Percentiles rank a stretch among this genome's conserved stretches.
Conservation (phyloP, 2,329 filamentous ascomycete species). For the Rhynchosporium graminicola region DNA sequence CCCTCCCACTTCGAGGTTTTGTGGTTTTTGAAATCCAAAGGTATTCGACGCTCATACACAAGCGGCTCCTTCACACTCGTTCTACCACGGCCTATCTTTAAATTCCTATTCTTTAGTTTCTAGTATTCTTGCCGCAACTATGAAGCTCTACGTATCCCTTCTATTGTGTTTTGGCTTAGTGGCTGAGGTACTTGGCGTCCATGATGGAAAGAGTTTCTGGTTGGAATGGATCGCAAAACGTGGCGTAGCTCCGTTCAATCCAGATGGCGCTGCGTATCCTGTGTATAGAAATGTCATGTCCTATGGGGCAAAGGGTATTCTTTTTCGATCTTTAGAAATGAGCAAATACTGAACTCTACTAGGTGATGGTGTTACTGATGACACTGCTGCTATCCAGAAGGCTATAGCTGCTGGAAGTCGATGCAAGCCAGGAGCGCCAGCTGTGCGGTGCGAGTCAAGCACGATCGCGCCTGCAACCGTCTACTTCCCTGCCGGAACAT, state of each 20-base stretch:
- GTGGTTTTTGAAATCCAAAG: constrained; percentile 3
- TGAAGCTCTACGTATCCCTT: constrained; percentile 12
- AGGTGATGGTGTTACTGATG: constrained; percentile 68
- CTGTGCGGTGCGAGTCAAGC: constrained; percentile 47
- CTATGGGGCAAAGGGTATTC: constrained; percentile 30
- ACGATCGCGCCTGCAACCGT: constrained; percentile 48
- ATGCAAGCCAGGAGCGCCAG: constrained; percentile 43
- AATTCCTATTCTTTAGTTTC: constrained; percentile 7
- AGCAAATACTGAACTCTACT: background rate
- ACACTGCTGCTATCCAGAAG: constrained; percentile 80
- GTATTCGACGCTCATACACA: constrained; percentile 14
- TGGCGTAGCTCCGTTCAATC: constrained; percentile 28
- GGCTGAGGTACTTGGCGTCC: constrained; percentile 13
- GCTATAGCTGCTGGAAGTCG: constrained; percentile 32
- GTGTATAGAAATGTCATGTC: constrained; percentile 32
- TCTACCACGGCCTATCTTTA: constrained; percentile 12
- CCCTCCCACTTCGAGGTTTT: constrained; percentile 7
- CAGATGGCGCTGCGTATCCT: constrained; percentile 21
- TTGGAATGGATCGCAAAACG: constrained; percentile 28
- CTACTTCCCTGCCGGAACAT: constrained; percentile 32
- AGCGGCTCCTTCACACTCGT: constrained; percentile 13
- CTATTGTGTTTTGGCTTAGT: constrained; percentile 13
- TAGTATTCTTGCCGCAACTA: background rate
- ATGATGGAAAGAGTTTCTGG: constrained; percentile 23
- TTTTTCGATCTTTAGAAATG: background rate